Evolutionary conservation across 257 asterid genomes (phyloP).

Genomic region (Nicotiana otophora): DNA sequence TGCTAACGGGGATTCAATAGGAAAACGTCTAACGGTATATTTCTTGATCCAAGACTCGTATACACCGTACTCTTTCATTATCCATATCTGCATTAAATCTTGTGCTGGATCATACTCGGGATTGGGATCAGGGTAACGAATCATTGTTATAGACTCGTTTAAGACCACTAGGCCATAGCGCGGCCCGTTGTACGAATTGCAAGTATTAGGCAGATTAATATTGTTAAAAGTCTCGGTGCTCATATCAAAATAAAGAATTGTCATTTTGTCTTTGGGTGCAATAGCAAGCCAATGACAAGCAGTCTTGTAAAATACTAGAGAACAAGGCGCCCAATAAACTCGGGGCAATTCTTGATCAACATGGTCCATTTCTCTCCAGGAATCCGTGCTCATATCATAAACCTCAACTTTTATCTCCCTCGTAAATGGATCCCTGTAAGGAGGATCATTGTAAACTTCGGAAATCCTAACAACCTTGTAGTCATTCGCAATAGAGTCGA

Average conservation of each 20-base stretch:
- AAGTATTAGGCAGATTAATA: too few relatives aligned
- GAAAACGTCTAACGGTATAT: not conserved
- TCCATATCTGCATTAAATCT: not conserved
- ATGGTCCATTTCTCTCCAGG: not conserved
- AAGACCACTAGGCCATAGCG: not conserved
- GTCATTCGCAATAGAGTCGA: not conserved
- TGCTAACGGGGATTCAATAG: not conserved
- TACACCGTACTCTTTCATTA: not conserved
- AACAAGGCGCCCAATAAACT: not conserved
- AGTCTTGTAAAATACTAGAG: not conserved
- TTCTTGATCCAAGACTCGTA: not conserved
- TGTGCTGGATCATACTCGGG: not conserved
- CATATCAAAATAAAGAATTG: not conserved
- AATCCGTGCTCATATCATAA: not conserved
- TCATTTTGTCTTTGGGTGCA: not conserved
- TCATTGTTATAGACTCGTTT: not conserved
- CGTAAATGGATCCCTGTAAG: not conserved
- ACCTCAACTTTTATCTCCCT: not conserved
- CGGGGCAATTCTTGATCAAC: not conserved
- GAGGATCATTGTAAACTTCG: not conserved
- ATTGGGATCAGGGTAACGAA: not conserved
- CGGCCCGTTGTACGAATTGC: not conserved
- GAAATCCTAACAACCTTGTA: too few relatives aligned
- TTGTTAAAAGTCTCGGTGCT: not conserved
- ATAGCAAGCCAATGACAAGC: not conserved